A percentile compares a stretch with the other conserved stretches of the same genome.
phyloP scores from a whole-genome alignment of 225 moss, liverwort and hornwort species.

The Neckera pumila region DNA sequence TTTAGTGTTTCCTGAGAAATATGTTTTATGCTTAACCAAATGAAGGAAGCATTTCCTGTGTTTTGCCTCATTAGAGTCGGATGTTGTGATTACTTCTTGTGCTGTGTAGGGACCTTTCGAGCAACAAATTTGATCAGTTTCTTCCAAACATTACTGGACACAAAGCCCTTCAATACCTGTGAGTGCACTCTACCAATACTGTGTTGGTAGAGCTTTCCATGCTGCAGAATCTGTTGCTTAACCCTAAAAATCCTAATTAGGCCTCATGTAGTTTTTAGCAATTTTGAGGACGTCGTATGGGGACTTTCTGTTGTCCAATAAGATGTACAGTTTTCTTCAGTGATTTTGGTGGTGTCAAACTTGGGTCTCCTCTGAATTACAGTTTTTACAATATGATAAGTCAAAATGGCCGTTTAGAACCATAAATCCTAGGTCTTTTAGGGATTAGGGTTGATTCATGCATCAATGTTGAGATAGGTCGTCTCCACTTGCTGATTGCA shows the following conservation, averaged over 20 bases:
- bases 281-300: background rate
- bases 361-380: background rate
- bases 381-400: too few relatives aligned
- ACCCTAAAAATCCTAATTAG: background rate
- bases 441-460: background rate
- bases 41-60: background rate
- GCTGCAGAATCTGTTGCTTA: background rate
- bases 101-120: constrained; percentile 7
- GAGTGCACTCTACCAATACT: background rate
- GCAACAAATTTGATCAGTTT: background rate
- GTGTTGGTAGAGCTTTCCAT: too few relatives aligned
- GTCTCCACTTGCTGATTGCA: background rate
- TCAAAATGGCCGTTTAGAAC: too few relatives aligned
- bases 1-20: background rate
- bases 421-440: background rate
- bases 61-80: background rate
- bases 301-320: background rate
- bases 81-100: background rate
- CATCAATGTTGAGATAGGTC: background rate
- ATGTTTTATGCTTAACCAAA: too few relatives aligned
- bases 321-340: background rate
- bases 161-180: background rate
- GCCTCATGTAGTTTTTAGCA: too few relatives aligned
- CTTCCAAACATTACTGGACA: background rate
- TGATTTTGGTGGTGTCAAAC: background rate